Percentiles rank a stretch among this genome's conserved stretches.
Conservation (phyloP, 345 rosid species). For the Aquilaria yunnanensis region DNA sequence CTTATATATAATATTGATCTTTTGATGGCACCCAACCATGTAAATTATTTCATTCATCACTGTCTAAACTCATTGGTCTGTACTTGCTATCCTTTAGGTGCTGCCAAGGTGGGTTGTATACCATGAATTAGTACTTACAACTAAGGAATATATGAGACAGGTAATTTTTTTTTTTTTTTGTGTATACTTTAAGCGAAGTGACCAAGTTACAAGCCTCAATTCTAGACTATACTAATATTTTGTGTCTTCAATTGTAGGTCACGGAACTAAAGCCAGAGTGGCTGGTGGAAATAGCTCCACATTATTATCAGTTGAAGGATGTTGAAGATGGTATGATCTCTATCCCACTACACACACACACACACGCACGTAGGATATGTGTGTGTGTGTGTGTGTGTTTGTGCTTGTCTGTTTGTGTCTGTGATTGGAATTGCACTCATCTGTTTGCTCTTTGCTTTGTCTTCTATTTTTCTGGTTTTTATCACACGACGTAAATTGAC, state of each 20-base stretch:
- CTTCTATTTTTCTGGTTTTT: conserved; percentile 7
- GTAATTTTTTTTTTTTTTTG: conserved; percentile 22
- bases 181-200: background rate
- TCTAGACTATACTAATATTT: conserved; percentile 4
- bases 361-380: too few relatives aligned
- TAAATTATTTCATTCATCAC: too few relatives aligned
- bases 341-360: background rate
- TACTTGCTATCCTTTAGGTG: conserved; percentile 35
- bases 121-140: conserved; percentile 86
- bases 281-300: conserved; percentile 97
- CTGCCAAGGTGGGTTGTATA: conserved; percentile 94
- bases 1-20: too few relatives aligned
- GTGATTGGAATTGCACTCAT: too few relatives aligned
- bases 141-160: conserved; percentile 93
- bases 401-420: too few relatives aligned
- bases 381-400: too few relatives aligned
- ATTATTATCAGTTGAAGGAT: conserved; percentile 90
- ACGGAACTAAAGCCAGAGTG: conserved; percentile 97
- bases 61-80: too few relatives aligned
- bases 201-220: too few relatives aligned
- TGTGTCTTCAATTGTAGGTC: conserved; percentile 47
- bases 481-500: too few relatives aligned
- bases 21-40: too few relatives aligned
- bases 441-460: background rate
- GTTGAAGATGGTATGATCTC: conserved; percentile 78